Evolutionary conservation across 1,139 yeast species (phyloP).

Genomic region (Yamadazyma mexicana): DNA sequence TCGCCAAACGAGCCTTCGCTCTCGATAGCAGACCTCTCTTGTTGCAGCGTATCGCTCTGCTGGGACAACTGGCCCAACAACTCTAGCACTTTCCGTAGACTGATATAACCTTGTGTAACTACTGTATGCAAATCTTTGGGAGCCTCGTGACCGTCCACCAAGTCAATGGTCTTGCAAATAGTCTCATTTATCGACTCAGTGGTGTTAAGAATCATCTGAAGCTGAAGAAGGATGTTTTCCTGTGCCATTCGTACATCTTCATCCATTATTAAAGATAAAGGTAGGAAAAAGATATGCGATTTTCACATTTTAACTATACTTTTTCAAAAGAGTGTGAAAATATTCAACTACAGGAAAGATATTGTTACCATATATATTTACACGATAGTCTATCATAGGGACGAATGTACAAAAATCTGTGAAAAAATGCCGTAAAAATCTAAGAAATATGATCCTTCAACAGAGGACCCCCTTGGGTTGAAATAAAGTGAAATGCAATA

Average conservation of each 20-base stretch:
- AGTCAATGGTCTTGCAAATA: constrained; percentile 24
- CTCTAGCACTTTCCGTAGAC: constrained; percentile 9
- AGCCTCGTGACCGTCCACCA: constrained; percentile 14
- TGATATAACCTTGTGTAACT: constrained; percentile 10
- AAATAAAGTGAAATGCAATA: not conserved
- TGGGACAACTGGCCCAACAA: constrained; percentile 6
- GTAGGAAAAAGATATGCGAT: not conserved
- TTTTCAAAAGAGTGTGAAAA: not conserved
- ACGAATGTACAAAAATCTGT: not conserved
- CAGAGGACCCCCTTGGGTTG: not conserved
- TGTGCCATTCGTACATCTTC: constrained; percentile 16
- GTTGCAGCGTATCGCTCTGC: not conserved
- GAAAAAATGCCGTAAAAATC: constrained; percentile 1
- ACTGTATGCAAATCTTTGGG: constrained; percentile 11
- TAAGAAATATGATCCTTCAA: not conserved
- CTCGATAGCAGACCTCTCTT: not conserved
- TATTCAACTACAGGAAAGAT: not conserved
- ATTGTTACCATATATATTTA: not conserved
- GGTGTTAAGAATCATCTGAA: constrained; percentile 34
- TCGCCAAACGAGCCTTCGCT: too few species aligned
- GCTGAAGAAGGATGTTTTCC: constrained; percentile 28
- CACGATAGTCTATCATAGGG: not conserved
- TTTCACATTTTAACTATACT: not conserved
- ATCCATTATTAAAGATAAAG: not conserved
- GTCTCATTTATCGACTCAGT: constrained; percentile 30